phyloP scores from a whole-genome alignment of 108 stramenopile species.

The Nannochloropsis oceanica region DNA sequence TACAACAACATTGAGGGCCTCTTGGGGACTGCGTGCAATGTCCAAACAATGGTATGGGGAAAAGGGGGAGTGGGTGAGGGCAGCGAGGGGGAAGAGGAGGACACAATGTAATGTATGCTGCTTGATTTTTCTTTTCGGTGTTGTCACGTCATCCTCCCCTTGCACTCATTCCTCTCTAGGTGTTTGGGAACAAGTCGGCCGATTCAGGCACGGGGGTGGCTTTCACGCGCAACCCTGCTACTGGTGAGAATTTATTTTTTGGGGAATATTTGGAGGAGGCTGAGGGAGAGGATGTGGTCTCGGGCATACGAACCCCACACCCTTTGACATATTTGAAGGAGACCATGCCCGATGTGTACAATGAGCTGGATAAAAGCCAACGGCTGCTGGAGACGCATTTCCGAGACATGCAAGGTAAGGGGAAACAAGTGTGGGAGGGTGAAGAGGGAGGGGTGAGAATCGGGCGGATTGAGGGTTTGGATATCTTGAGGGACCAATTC shows the following conservation, averaged over 20 bases:
- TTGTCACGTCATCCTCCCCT: not conserved
- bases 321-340: conserved; percentile 57
- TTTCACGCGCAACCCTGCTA: conserved; percentile 64
- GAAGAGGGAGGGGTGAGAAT: not conserved
- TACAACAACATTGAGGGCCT: conserved; percentile 55
- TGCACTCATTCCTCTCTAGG: conserved; percentile 30
- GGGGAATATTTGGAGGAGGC: conserved; percentile 76
- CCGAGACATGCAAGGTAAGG: conserved; percentile 56
- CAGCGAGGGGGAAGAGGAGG: not conserved
- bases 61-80: not conserved
- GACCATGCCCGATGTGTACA: conserved; percentile 57
- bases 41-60: conserved; percentile 20
- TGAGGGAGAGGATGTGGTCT: conserved; percentile 73
- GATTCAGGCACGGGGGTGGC: conserved; percentile 65
- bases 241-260: conserved; percentile 52
- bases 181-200: conserved; percentile 64
- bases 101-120: not conserved
- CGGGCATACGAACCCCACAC: conserved; percentile 63
- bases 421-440: not conserved
- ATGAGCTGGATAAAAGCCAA: conserved; percentile 54
- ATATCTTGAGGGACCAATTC: too few species aligned
- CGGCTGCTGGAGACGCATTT: conserved; percentile 59
- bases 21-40: conserved; percentile 45
- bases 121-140: not conserved
- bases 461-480: not conserved